phyloP scores from a whole-genome alignment of 306 rosid species.

The Inga leiocalycina region DNA sequence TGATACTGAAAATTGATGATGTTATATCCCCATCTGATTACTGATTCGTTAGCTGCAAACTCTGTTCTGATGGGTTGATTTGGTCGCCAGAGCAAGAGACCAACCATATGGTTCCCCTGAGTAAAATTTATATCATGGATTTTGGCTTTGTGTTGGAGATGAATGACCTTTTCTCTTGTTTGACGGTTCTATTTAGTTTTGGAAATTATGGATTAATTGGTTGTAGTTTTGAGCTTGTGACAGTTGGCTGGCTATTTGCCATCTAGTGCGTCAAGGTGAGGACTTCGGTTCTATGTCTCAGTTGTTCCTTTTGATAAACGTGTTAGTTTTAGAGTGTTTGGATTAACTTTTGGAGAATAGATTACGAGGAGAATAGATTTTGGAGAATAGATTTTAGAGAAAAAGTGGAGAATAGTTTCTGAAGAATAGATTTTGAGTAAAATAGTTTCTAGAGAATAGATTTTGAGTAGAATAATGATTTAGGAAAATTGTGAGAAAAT shows the following conservation, averaged over 20 bases:
- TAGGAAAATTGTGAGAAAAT: too few species aligned
- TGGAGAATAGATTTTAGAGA: too few species aligned
- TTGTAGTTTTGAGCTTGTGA: neutral
- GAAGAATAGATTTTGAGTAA: too few species aligned
- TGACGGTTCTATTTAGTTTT: slow-evolving; percentile 6
- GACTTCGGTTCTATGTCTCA: too few species aligned
- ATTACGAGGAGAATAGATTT: too few species aligned
- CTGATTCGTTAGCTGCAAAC: slow-evolving; percentile 37
- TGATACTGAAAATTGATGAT: slow-evolving; percentile 95
- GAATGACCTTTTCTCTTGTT: slow-evolving; percentile 27
- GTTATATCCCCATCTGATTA: slow-evolving; percentile 79
- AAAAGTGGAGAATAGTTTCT: too few species aligned
- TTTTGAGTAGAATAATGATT: too few species aligned
- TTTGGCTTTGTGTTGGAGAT: slow-evolving; percentile 35
- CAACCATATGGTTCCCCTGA: slow-evolving; percentile 24
- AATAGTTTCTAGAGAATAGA: too few species aligned
- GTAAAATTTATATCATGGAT: slow-evolving; percentile 38
- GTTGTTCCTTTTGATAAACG: neutral
- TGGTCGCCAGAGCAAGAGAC: slow-evolving; percentile 34
- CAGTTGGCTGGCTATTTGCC: neutral
- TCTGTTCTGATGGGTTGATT: slow-evolving; percentile 26
- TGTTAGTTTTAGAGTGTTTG: too few species aligned
- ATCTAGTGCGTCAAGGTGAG: neutral
- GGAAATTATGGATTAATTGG: neutral
- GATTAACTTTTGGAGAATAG: too few species aligned